A percentile compares a stretch with the other conserved stretches of the same genome.
phyloP scores from a whole-genome alignment of 2,329 filamentous ascomycete genomes.

The Hypoxylon rubiginosum region DNA sequence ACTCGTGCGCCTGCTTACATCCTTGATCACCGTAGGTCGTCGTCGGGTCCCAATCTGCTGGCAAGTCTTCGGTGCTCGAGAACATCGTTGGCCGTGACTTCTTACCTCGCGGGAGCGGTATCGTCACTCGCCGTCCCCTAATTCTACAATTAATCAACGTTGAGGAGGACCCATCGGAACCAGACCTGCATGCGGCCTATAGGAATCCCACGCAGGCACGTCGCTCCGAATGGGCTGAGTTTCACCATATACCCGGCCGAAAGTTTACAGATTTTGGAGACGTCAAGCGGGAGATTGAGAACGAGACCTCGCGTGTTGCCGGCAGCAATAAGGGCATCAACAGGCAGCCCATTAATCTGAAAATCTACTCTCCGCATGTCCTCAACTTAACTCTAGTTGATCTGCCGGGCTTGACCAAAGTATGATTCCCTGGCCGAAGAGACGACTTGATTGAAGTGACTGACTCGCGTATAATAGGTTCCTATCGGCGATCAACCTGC shows the following conservation, averaged over 20 bases:
- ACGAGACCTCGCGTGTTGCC: conserved; percentile 90
- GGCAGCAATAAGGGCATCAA: conserved; percentile 99
- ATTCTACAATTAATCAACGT: conserved; percentile 99
- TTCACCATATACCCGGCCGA: conserved; percentile 92
- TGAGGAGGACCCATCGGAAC: conserved; percentile 77
- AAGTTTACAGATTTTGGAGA: conserved; percentile 92
- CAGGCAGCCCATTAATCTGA: conserved; percentile 95
- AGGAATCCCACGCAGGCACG: conserved; percentile 79
- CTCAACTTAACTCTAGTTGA: conserved; percentile 97
- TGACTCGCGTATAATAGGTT: conserved; percentile 66
- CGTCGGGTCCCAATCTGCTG: conserved; percentile 97
- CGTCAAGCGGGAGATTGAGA: conserved; percentile 97
- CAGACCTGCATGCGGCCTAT: conserved; percentile 78
- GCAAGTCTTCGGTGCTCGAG: conserved; percentile 98
- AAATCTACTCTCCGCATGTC: conserved; percentile 97
- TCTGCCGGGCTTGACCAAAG: conserved; percentile 94
- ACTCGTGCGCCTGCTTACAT: conserved; percentile 34
- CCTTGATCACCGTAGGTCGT: conserved; percentile 76
- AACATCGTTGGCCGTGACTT: conserved; percentile 99
- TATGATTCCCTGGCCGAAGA: conserved; percentile 53
- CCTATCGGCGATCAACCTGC: conserved; percentile 97
- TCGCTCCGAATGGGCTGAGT: conserved; percentile 88
- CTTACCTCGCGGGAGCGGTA: conserved; percentile 93
- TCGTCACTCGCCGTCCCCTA: conserved; percentile 92
- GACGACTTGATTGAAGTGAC: conserved; percentile 12